Evolutionary conservation across 2,329 filamentous ascomycete genomes (phyloP), one percentile per base, ranked within the genome.

Genomic region (Periconia macrospinosa): DNA sequence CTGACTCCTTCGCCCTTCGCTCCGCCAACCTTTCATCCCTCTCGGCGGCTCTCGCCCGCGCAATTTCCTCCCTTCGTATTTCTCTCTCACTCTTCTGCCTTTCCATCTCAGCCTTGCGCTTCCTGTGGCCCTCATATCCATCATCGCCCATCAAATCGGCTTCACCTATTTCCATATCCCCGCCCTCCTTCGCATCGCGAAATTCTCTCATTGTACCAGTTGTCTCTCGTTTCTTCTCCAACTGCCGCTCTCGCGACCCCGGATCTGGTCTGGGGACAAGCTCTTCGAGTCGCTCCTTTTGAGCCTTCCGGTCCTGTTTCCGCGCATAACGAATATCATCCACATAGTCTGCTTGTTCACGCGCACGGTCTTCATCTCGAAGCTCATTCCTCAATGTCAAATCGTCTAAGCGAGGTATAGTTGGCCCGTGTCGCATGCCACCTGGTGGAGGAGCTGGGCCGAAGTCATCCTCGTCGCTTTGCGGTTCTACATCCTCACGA

Each of bases 41-140:
- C 79, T 97, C 92, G 45, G 86, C 91, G 55, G 82, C 81, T 67
- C 85, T 84, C 11, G 91, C 91, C 66, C 91, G 77, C 56, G 89
- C 76, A 53, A 91, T 81, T 75, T 96, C 92, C 73, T 97, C 92
- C 65, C 90, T 83, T 54, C 91, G 76, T 15, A 94, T 76, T 79
- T 97, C 91, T 49, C 92, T 75, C 73, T 96, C 92, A 62, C 86
- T 91, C 81, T 93, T 95, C 75, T 87, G 87, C 62, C 72, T 78
- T 75, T 91, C 84, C 63, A 85, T 79, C 53, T 79, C 83, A 61
- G 84, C 83, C 72, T 88, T 85, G 69, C 83, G 77, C 64, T 80
- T 81, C 78, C 88, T 92, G 59, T 87, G 86, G 15, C 75, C 75
- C 54, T 91, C 88, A 1, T 83, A 83, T 1, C 82, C 84, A 43